phyloP scores from a whole-genome alignment of 306 rosid genomes.

The Prunus campanulata region DNA sequence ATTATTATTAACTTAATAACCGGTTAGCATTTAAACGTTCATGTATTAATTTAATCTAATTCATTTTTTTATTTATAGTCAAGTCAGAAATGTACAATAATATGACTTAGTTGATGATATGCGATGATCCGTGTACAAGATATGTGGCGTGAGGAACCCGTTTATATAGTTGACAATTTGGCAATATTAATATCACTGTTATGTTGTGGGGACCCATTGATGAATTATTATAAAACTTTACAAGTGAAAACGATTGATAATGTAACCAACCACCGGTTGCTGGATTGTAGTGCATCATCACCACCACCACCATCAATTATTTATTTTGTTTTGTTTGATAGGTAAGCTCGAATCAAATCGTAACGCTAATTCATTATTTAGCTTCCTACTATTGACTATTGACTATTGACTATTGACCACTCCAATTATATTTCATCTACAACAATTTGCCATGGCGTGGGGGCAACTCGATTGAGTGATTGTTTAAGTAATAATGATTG shows the following conservation, averaged over 20 bases:
- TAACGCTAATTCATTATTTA: not conserved
- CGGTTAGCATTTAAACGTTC: too few species aligned
- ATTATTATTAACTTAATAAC: too few species aligned
- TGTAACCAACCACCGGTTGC: not conserved
- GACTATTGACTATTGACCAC: not conserved
- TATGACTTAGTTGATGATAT: not conserved
- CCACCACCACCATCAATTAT: not conserved
- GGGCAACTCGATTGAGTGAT: constrained; percentile 8
- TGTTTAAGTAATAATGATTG: not conserved
- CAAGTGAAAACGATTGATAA: constrained; percentile 5
- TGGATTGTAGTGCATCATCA: not conserved
- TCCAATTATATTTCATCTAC: not conserved
- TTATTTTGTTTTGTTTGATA: not conserved
- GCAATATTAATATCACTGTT: not conserved
- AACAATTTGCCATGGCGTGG: constrained; percentile 6
- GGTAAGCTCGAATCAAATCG: not conserved
- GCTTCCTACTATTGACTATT: not conserved
- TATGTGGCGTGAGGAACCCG: constrained; percentile 25
- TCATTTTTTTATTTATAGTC: too few species aligned
- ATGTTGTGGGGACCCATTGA: not conserved
- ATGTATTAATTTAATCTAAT: too few species aligned
- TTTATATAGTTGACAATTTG: constrained; percentile 13
- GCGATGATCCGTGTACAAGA: not conserved
- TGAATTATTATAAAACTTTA: not conserved
- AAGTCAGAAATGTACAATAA: not conserved